phyloP scores from a whole-genome alignment of 1,284 basidiomycete genomes.

The Gymnopus androsaceus region DNA sequence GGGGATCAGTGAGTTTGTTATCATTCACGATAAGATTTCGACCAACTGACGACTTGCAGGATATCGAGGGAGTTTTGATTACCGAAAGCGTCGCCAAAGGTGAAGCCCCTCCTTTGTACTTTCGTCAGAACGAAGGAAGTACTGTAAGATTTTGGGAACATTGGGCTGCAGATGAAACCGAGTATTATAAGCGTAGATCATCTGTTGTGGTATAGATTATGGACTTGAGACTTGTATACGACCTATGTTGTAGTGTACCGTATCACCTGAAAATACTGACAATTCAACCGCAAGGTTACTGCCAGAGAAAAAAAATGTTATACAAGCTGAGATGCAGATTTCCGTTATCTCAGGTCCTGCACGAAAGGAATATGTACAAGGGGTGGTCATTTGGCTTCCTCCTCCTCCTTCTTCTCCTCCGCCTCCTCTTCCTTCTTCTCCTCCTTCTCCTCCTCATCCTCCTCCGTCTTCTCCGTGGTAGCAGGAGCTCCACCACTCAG shows the following conservation, averaged over 20 bases:
- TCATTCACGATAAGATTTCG: neutral
- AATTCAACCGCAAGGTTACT: too few relatives aligned
- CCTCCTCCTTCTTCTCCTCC: conserved; percentile 30
- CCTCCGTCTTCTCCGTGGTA: conserved; percentile 29
- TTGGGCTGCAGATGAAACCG: conserved; percentile 47
- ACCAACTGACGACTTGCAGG: conserved; percentile 26
- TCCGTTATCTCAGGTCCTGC: too few relatives aligned
- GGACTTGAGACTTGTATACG: conserved; percentile 22
- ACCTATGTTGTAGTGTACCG: neutral
- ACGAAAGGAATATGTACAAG: neutral
- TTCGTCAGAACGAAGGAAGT: conserved; percentile 42
- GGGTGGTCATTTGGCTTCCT: conserved; percentile 16
- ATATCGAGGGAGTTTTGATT: conserved; percentile 48
- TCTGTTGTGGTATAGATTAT: conserved; percentile 3
- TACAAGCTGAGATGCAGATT: too few relatives aligned
- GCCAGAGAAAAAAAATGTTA: too few relatives aligned
- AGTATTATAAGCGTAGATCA: conserved; percentile 18
- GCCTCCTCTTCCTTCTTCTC: conserved; percentile 29
- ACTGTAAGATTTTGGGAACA: conserved; percentile 45
- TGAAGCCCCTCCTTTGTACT: conserved; percentile 41
- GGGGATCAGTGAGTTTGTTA: conserved; percentile 36
- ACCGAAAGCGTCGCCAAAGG: conserved; percentile 46
- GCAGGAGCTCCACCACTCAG: conserved; percentile 36
- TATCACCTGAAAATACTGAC: neutral
- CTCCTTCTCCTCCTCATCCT: conserved; percentile 29